Conservation (phyloP, 257 asterid genomes). For the Cordia subcordata region DNA sequence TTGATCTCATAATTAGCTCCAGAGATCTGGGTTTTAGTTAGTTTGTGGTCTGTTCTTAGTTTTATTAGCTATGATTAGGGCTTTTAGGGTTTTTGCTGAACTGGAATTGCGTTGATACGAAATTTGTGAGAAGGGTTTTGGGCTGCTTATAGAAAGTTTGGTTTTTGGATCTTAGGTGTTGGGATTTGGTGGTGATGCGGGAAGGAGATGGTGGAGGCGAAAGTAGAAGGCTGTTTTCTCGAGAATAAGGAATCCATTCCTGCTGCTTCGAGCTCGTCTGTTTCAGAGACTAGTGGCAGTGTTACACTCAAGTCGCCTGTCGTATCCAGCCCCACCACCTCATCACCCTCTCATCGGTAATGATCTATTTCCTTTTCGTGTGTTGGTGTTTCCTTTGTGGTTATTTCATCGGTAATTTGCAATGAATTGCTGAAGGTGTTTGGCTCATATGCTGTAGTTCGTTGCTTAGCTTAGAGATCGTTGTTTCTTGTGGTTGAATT, state of each 20-base stretch:
- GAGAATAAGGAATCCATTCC: constrained; percentile 61
- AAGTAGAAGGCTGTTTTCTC: constrained; percentile 42
- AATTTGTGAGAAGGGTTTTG: constrained; percentile 1
- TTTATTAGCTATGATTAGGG: neutral
- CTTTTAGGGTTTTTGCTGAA: constrained; percentile 17
- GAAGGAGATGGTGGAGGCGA: constrained; percentile 60
- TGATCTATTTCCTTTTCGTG: constrained; percentile 2
- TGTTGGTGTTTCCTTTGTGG: too few relatives aligned
- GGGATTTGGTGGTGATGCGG: constrained; percentile 30
- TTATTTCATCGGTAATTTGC: too few relatives aligned
- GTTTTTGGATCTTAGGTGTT: too few relatives aligned
- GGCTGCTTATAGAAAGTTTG: too few relatives aligned
- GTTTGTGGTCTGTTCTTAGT: neutral
- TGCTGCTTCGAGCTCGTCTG: constrained; percentile 79
- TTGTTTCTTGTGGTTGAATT: too few relatives aligned
- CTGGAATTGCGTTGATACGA: constrained; percentile 10
- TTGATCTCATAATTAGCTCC: constrained; percentile 20
- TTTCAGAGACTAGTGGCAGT: constrained; percentile 81
- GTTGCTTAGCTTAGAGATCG: too few relatives aligned
- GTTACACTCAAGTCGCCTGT: constrained; percentile 56
- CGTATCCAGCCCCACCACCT: constrained; percentile 60
- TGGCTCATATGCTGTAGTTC: too few relatives aligned
- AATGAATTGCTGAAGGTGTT: neutral
- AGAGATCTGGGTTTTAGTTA: constrained; percentile 41
- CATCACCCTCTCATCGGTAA: constrained; percentile 82